Base-by-base conservation (phyloP, 306 rosid species). In the Notholithocarpus densiflorus region DNA sequence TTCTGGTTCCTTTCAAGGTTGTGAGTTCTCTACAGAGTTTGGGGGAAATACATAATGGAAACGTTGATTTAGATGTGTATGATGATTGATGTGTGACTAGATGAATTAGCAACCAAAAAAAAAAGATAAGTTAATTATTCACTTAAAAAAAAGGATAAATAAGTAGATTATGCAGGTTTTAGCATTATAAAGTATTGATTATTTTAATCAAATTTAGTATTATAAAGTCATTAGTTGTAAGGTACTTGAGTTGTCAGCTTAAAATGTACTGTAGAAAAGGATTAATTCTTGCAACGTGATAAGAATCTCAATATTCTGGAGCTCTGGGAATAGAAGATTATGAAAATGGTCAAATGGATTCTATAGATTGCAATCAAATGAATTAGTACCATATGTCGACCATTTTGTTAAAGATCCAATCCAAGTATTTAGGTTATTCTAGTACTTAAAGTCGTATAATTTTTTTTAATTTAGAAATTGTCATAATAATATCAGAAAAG, bases 1-100 rank as follows among this genome's bases (percentile, higher is more conserved):
- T 87, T 88, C 89, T 77, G 77, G 83, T 88, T 82, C 89, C 74
- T 2, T 76, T 48, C 34, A 69, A 56, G 80, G 68, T 84, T 83
- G 77, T n/a, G 82, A 73, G 75, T 65, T 80, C 82, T 64, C 61
- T 48, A 34, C 17, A 62, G 65, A 53, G 21, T 27, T 4, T 11
- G 11, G 65, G 75, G 72, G 57, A 62, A 18, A 26, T 13, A 14
- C 77, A 64, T 61, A 55, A 73, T 72, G 45, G 18, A 26, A 82
- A 62, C 59, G 52, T 77, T 85, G 85, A 85, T 71, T 56, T 27
- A n/a, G 81, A 77, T 80, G 40, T 21, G 78, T 52, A 68, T 75
- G 77, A 77, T 65, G 14, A 45, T 45, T 45, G 14, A 45, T 9
- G 14, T 45, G 14, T 45, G 80, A 59, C 76, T 75, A 37, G 71